Conservation (phyloP, 495 filamentous ascomycete genomes). For the Polyplosphaeria fusca region DNA sequence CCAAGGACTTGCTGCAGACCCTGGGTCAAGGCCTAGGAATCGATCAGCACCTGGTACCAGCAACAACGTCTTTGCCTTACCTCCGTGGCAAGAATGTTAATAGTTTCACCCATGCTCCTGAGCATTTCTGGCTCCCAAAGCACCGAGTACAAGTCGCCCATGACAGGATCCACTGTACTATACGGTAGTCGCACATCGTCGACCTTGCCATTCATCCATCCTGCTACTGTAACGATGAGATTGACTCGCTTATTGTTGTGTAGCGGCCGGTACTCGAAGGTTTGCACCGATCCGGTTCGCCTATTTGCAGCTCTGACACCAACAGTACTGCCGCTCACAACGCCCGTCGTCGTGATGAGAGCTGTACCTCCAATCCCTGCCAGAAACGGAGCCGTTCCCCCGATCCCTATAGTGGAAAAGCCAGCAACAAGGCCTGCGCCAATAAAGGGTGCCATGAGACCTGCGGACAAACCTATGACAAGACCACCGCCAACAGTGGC, state of each 20-base stretch:
- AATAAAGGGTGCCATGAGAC: constrained; percentile 88
- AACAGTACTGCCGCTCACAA: constrained; percentile 81
- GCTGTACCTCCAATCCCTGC: constrained; percentile 91
- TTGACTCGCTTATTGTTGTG: constrained; percentile 98
- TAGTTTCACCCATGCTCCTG: constrained; percentile 92
- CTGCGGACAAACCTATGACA: constrained; percentile 93
- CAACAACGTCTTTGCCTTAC: constrained; percentile 61
- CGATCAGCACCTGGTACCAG: not conserved
- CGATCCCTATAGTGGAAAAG: constrained; percentile 90
- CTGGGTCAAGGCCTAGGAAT: constrained; percentile 78
- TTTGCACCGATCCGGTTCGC: constrained; percentile 84
- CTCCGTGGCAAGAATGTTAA: constrained; percentile 97
- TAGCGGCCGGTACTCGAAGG: constrained; percentile 93
- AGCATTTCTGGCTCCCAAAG: constrained; percentile 99
- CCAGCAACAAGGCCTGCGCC: constrained; percentile 92
- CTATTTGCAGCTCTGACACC: constrained; percentile 80
- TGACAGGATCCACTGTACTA: constrained; percentile 92
- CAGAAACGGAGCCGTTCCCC: constrained; percentile 83
- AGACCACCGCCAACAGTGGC: constrained; percentile 94
- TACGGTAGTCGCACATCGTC: constrained; percentile 94
- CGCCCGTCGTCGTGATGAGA: constrained; percentile 84
- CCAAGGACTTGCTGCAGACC: constrained; percentile 93
- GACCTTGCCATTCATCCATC: constrained; percentile 97
- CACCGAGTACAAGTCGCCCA: constrained; percentile 98
- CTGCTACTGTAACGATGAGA: constrained; percentile 90